phyloP scores from a whole-genome alignment of 352 stramenopile species.

The Phytophthora chlamydospora region DNA sequence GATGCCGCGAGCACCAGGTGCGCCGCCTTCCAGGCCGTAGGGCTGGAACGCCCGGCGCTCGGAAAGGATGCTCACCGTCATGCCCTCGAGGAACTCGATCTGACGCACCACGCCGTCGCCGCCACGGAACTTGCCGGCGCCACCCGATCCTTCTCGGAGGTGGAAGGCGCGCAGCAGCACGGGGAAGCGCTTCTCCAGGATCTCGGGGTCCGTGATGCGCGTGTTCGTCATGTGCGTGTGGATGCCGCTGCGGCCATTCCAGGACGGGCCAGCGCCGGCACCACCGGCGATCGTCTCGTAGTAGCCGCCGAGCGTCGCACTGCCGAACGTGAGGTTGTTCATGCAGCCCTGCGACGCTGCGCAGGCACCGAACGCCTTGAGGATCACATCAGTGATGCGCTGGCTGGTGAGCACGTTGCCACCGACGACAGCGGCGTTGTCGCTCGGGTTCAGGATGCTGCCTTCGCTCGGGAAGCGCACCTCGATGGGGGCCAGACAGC shows the following conservation, averaged over 20 bases:
- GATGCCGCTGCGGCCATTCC: constrained; percentile 96
- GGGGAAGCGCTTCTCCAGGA: constrained; percentile 97
- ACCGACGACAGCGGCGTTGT: constrained; percentile 96
- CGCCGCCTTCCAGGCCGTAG: constrained; percentile 95
- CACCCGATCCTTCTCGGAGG: constrained; percentile 89
- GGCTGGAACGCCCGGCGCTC: constrained; percentile 95
- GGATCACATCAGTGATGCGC: constrained; percentile 98
- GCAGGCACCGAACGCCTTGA: constrained; percentile 96
- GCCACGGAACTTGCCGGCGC: constrained; percentile 88
- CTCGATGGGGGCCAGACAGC: constrained; percentile 96
- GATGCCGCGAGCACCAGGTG: constrained; percentile 88
- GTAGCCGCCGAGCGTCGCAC: constrained; percentile 94
- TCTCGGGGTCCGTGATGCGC: constrained; percentile 99
- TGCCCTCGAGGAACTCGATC: constrained; percentile 94
- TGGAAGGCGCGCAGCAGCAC: constrained; percentile 89
- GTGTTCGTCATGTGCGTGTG: constrained; percentile 99
- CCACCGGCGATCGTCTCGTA: constrained; percentile 99
- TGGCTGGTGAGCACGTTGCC: constrained; percentile 99
- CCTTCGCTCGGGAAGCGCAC: constrained; percentile 94
- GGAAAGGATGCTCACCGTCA: constrained; percentile 98
- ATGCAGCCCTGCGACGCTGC: constrained; percentile 99
- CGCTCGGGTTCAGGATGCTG: constrained; percentile 96
- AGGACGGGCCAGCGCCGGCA: constrained; percentile 95
- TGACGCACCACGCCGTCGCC: constrained; percentile 97
- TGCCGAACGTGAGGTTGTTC: constrained; percentile 99